Evolutionary conservation across 495 filamentous ascomycete genomes (phyloP), one percentile per base, ranked within the genome.

Genomic region (Neurospora sp.): DNA sequence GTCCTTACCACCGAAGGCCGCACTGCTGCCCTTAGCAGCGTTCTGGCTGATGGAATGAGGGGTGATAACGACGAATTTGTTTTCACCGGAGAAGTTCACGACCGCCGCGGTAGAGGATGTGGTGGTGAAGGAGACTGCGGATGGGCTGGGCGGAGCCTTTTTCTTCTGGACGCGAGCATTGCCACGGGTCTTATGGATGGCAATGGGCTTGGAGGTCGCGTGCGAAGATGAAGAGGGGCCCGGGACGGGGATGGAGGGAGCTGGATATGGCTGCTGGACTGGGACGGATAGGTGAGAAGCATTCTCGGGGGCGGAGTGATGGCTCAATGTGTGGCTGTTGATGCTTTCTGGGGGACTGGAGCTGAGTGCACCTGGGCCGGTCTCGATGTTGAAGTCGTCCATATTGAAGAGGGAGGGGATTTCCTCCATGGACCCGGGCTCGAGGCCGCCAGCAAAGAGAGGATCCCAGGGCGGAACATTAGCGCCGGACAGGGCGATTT

Each of bases 1-100:
- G 54, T 62, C 54, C 54, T 62, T 62, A 62, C 54, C 54, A 27
- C 54, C 54, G 54, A 31, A 31, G 27, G 54, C 54, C 54, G 54
- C 54, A 14, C 27, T 82, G 74, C 85, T 86, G 69, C 79, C 82
- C 71, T 80, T 83, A 41, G 80, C 81, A 12, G 82, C 82, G 70
- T 82, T 81, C 37, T 82, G 82, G 69, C 78, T 80, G 72, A 86
- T 84, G 49, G 79, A 80, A 72, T 82, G 83, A 11, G 84, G 84
- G 2, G 85, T 86, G 73, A 86, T 81, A 69, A 86, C 83, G 46
- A 86, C 79, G 74, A 86, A 86, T 46, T 84, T 86, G 74, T 76
- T 82, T 72, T 62, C 23, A 16, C 23, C 23, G 6, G 54, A 2
- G 12, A 62, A 7, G 49, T 60, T 60, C 23, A 60, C 23, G 20